A percentile compares a stretch with the other conserved stretches of the same genome.
phyloP scores from a whole-genome alignment of 2,329 filamentous ascomycete genomes.

The Colletotrichum sojae region DNA sequence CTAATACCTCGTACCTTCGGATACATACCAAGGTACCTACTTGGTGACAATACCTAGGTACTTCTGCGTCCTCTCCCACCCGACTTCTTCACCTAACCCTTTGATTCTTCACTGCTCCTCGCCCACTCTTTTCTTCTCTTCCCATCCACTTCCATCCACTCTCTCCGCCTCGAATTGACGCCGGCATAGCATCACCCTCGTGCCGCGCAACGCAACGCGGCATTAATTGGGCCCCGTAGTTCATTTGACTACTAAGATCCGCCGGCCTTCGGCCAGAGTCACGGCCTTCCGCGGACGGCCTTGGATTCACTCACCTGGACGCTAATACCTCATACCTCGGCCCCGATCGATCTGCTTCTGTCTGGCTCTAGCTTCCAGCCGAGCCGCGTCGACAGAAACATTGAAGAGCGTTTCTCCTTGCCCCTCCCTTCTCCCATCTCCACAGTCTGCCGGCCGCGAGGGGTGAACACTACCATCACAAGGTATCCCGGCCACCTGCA shows the following conservation, averaged over 20 bases:
- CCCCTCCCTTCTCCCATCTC: neutral
- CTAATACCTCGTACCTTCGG: no score
- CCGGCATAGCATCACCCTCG: neutral
- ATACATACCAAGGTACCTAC: no score
- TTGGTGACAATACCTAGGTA: no score
- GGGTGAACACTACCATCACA: neutral
- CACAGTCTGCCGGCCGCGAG: slow-evolving; percentile 21
- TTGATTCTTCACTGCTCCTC: no score
- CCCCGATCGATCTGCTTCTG: neutral
- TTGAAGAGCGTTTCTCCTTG: slow-evolving; percentile 13
- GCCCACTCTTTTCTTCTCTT: no score
- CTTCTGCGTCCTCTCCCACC: no score
- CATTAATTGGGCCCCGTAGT: neutral
- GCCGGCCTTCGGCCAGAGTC: neutral
- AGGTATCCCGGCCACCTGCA: slow-evolving; percentile 23
- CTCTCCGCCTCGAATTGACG: neutral
- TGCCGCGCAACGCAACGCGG: neutral
- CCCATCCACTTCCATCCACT: neutral
- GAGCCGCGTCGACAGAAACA: slow-evolving; percentile 8
- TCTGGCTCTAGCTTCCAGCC: slow-evolving; percentile 3
- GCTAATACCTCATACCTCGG: slow-evolving; percentile 3
- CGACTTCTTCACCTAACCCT: no score
- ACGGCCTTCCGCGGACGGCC: neutral
- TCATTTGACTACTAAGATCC: no score
- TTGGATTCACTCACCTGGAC: no score